phyloP scores from a whole-genome alignment of 192 early-diverging fungal species.

The Chytriomyces sp. region DNA sequence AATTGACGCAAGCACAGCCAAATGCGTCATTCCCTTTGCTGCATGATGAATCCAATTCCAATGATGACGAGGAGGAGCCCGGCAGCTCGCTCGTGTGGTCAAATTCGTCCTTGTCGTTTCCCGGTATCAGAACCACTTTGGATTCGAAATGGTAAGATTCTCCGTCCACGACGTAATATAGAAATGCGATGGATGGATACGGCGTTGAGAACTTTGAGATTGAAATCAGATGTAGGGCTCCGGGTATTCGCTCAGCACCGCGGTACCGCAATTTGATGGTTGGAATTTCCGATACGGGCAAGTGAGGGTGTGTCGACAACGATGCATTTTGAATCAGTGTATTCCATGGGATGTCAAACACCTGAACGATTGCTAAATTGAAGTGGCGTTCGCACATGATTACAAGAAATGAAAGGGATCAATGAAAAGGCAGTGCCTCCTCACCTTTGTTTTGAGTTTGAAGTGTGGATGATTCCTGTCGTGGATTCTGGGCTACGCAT shows the following conservation, averaged over 20 bases:
- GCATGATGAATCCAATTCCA: background rate
- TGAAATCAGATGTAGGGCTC: background rate
- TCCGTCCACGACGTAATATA: slow-evolving; percentile 2
- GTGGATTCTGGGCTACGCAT: slow-evolving; percentile 8
- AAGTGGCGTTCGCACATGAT: background rate
- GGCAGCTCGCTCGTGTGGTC: background rate
- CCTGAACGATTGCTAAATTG: slow-evolving; percentile 2
- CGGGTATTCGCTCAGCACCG: slow-evolving; percentile 11
- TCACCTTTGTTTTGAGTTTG: too few species aligned
- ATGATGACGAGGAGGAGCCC: background rate
- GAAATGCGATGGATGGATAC: slow-evolving; percentile 15
- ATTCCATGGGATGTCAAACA: background rate
- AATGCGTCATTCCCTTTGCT: background rate
- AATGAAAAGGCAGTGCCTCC: too few species aligned
- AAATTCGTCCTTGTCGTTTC: background rate
- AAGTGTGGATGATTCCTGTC: too few species aligned
- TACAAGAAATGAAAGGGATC: background rate
- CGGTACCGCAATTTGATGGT: background rate
- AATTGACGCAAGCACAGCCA: slow-evolving; percentile 13
- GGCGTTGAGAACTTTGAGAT: slow-evolving; percentile 9
- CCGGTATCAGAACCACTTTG: slow-evolving; percentile 10
- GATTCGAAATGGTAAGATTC: slow-evolving; percentile 14
- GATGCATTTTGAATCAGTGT: too few species aligned
- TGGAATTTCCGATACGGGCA: background rate
- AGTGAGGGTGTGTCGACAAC: background rate